phyloP scores from a whole-genome alignment of 148 eudicot species.

The Silene conica region DNA sequence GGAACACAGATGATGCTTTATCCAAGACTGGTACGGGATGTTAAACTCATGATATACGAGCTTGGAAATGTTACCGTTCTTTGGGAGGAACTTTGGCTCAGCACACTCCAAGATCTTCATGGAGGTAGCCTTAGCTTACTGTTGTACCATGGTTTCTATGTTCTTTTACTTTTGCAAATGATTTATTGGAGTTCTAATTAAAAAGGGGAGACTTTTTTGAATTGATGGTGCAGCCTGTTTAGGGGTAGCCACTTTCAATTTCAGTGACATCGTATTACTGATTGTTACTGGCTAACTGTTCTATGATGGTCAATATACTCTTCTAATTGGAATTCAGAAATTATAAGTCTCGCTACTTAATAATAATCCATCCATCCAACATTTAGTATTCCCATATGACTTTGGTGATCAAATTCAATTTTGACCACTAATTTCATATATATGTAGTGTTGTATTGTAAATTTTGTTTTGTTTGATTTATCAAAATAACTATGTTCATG shows the following conservation, averaged over 20 bases:
- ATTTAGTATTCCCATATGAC: not conserved
- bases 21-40: constrained; percentile 86
- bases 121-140: constrained; percentile 53
- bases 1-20: constrained; percentile 73
- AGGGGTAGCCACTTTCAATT: constrained; percentile 7
- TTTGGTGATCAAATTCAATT: not conserved
- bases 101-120: constrained; percentile 98
- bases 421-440: not conserved
- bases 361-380: not conserved
- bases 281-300: constrained; percentile 10
- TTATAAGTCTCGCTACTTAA: not conserved
- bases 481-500: not conserved
- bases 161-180: not conserved
- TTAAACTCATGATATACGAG: constrained; percentile 87
- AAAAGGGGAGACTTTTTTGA: not conserved
- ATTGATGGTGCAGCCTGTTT: not conserved
- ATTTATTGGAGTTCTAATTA: not conserved
- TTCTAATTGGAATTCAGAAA: not conserved
- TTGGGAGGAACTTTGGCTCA: constrained; percentile 98
- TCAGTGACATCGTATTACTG: not conserved
- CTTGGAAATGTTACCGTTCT: constrained; percentile 95
- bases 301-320: constrained; percentile 7
- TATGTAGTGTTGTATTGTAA: not conserved
- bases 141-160: constrained; percentile 14
- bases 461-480: not conserved